Evolutionary conservation across 805 yeast genomes (phyloP).

Genomic region (Saturnispora ahearnii): DNA sequence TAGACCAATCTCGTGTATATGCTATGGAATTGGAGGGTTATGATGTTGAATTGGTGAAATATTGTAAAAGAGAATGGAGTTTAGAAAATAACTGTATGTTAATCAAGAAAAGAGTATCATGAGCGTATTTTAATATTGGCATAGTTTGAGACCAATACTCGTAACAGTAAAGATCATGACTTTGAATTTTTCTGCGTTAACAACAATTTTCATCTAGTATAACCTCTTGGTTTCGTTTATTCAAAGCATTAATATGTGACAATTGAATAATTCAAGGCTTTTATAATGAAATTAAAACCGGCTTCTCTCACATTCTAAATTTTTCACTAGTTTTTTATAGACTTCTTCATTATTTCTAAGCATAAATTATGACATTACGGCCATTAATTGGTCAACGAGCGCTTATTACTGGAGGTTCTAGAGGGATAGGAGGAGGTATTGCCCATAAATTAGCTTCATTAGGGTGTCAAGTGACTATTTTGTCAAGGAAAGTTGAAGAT

Average conservation of each 20-base stretch:
- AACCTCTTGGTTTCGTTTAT: too few relatives aligned
- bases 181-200: too few relatives aligned
- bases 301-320: too few relatives aligned
- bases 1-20: constrained; percentile 61
- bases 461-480: constrained; percentile 45
- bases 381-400: constrained; percentile 27
- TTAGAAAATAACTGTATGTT: constrained; percentile 47
- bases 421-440: constrained; percentile 56
- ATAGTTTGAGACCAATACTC: too few relatives aligned
- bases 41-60: constrained; percentile 44
- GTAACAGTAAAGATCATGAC: too few relatives aligned
- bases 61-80: constrained; percentile 49
- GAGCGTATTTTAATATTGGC: neutral
- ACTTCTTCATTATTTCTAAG: too few relatives aligned
- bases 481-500: constrained; percentile 37
- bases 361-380: neutral
- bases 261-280: too few relatives aligned
- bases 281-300: too few relatives aligned
- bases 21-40: constrained; percentile 37
- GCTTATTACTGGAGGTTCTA: constrained; percentile 59
- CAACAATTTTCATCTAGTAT: too few relatives aligned
- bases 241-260: too few relatives aligned
- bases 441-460: constrained; percentile 39
- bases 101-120: constrained; percentile 9
- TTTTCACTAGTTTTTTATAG: neutral